Evolutionary conservation across 257 asterid genomes (phyloP).

Genomic region (Solanum chmielewskii): DNA sequence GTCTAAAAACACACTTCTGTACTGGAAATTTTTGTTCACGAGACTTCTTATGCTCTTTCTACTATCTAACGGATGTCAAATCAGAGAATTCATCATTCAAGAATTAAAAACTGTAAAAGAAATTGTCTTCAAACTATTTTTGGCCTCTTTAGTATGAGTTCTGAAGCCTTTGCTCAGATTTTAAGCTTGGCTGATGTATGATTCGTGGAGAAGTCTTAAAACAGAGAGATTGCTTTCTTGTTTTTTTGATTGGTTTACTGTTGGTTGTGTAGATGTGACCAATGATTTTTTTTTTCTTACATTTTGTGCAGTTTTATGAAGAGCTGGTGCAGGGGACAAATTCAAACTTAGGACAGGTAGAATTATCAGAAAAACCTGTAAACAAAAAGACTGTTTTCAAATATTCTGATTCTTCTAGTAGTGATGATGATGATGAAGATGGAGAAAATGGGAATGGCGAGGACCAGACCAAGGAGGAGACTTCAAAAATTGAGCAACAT

Average conservation of each 20-base stretch:
- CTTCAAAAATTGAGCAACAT: neutral
- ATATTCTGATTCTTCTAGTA: slow-evolving; percentile 52
- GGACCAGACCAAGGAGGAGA: slow-evolving; percentile 10
- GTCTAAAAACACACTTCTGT: neutral
- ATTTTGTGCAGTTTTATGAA: slow-evolving; percentile 52
- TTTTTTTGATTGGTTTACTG: neutral
- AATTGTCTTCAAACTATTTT: neutral
- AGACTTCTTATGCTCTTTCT: neutral
- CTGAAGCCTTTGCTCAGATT: neutral
- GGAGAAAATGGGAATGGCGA: slow-evolving; percentile 4
- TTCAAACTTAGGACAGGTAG: slow-evolving; percentile 18
- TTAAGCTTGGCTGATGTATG: neutral
- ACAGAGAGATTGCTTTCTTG: neutral
- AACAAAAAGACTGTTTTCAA: slow-evolving; percentile 71
- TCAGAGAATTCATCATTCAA: neutral
- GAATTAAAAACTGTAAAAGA: neutral
- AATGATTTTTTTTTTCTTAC: neutral
- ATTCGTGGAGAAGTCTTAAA: neutral
- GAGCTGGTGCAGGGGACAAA: slow-evolving; percentile 62
- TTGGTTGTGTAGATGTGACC: neutral
- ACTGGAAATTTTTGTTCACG: neutral
- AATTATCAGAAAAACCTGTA: slow-evolving; percentile 29
- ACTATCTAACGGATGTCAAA: neutral
- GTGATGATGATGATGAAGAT: slow-evolving; percentile 34
- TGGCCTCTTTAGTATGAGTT: neutral